A percentile compares a stretch with the other conserved stretches of the same genome.
Evolutionary conservation across 2,329 filamentous ascomycete species (phyloP).

Genomic region (Simplicillium sp.): DNA sequence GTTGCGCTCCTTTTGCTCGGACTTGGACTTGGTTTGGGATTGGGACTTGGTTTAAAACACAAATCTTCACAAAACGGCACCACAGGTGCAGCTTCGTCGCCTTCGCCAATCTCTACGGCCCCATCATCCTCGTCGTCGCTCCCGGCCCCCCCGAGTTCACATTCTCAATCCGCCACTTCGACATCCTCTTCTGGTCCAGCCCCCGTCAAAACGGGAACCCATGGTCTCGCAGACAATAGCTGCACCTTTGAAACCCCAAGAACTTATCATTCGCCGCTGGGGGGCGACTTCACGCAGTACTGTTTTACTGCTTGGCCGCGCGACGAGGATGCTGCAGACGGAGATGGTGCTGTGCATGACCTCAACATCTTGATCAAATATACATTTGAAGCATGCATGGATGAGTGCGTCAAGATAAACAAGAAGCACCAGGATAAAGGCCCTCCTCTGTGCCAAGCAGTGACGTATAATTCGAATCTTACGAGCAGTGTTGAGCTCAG

Average conservation of each 20-base stretch:
- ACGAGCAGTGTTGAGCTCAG: constrained; percentile 7
- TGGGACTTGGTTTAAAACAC: background rate
- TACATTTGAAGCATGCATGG: constrained; percentile 13
- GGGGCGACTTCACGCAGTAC: constrained; percentile 6
- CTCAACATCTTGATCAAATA: constrained; percentile 6
- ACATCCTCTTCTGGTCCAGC: background rate
- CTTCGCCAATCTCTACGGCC: background rate
- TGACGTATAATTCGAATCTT: constrained; percentile 12
- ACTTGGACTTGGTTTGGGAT: no score
- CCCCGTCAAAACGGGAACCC: constrained; percentile 6
- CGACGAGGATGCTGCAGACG: constrained; percentile 2
- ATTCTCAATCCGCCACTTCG: background rate
- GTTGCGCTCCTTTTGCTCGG: no score
- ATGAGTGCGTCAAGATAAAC: constrained; percentile 9
- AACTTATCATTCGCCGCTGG: constrained; percentile 5
- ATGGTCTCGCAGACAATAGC: constrained; percentile 8
- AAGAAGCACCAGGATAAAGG: background rate
- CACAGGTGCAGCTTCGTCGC: background rate
- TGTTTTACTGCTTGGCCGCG: constrained; percentile 14
- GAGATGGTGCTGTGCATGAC: constrained; percentile 10
- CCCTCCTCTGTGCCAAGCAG: constrained; percentile 5
- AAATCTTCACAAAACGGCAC: background rate
- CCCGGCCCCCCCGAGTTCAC: no score
- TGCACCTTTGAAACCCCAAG: constrained; percentile 7
- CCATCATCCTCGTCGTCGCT: background rate